A percentile compares a stretch with the other conserved stretches of the same genome.
phyloP scores from a whole-genome alignment of 2,329 filamentous ascomycete genomes.

The Fusarium devonianum region DNA sequence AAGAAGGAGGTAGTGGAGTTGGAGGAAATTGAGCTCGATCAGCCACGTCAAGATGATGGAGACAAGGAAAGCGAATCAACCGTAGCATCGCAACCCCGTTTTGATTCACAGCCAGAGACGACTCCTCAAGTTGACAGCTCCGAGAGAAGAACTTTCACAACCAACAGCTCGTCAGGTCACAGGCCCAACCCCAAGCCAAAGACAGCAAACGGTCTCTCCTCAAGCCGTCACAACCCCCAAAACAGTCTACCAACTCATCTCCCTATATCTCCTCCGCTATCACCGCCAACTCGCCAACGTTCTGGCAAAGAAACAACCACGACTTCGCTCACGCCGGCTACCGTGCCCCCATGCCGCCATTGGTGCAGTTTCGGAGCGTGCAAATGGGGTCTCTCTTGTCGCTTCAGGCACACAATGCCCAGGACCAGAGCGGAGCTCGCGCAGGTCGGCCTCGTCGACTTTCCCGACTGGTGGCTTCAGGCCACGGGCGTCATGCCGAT shows the following conservation, averaged over 20 bases:
- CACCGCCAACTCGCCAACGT: background rate
- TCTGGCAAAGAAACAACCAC: background rate
- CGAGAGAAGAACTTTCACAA: conserved; percentile 1
- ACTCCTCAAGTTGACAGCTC: background rate
- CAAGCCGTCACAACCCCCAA: conserved; percentile 27
- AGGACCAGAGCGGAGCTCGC: conserved; percentile 49
- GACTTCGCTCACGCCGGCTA: background rate
- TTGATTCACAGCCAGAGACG: background rate
- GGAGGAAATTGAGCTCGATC: too few relatives aligned
- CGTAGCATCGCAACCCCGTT: background rate
- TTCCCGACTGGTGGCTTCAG: conserved; percentile 54
- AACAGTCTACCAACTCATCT: conserved; percentile 1
- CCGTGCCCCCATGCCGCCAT: conserved; percentile 46
- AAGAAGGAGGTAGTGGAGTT: too few relatives aligned
- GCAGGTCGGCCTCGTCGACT: conserved; percentile 51
- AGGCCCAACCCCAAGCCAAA: conserved; percentile 4
- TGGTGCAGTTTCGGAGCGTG: conserved; percentile 60
- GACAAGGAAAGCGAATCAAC: conserved; percentile 5
- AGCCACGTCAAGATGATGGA: conserved; percentile 3
- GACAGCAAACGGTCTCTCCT: conserved; percentile 20
- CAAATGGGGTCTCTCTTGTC: conserved; percentile 53
- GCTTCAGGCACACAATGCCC: conserved; percentile 58
- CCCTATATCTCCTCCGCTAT: background rate
- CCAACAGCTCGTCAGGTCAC: background rate
- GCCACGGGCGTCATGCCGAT: conserved; percentile 29